Evolutionary conservation across 495 filamentous ascomycete genomes (phyloP).

Genomic region (Halenospora varia): DNA sequence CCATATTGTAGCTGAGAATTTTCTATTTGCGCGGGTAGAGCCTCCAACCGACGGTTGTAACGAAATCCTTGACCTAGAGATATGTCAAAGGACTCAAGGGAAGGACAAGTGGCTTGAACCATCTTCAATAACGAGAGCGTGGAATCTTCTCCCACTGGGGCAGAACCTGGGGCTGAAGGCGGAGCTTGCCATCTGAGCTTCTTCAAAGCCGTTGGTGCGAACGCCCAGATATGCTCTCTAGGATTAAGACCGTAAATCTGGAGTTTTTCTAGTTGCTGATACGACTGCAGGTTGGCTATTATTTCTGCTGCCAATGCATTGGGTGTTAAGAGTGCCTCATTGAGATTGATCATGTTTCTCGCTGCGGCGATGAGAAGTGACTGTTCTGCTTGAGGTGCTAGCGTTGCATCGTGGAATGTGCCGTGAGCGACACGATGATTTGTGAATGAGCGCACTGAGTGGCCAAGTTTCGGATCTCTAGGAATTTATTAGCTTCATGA

Average conservation of each 20-base stretch:
- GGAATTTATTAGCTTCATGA: background rate
- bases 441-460: background rate
- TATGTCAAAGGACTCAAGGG: constrained; percentile 8
- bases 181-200: constrained; percentile 5
- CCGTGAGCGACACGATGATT: background rate
- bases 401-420: background rate
- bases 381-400: background rate
- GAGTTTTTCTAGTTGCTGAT: constrained; percentile 8
- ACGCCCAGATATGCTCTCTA: constrained; percentile 9
- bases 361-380: background rate
- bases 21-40: background rate
- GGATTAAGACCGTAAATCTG: background rate
- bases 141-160: background rate
- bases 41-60: background rate
- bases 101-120: constrained; percentile 14
- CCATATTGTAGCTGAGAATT: background rate
- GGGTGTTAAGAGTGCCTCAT: background rate
- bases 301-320: constrained; percentile 4
- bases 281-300: constrained; percentile 4
- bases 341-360: constrained; percentile 11
- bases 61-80: too few species aligned
- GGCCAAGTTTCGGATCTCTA: background rate
- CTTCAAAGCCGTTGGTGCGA: background rate
- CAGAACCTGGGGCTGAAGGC: background rate
- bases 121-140: constrained; percentile 14